Base-by-base conservation (phyloP, 352 stramenopile species). In the Hyaloperonospora brassicae region DNA sequence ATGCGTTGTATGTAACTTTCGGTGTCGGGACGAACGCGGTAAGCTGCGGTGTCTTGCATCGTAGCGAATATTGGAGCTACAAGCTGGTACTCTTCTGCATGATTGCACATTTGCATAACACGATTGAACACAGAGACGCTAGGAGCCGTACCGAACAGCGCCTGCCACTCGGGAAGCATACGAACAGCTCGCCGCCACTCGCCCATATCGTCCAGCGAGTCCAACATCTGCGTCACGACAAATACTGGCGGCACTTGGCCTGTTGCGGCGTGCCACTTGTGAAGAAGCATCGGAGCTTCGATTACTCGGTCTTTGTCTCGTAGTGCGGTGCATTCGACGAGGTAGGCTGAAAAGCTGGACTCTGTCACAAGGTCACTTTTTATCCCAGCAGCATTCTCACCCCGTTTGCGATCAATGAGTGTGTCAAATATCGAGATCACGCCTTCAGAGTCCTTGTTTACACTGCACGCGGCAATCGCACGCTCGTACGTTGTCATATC, bases 1-100 rank as follows among this genome's bases (percentile, higher is more conserved):
- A 92, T 89, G 10, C 61, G 68, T 71, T 92, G 67, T n/a, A 89
- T 75, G 42, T 86, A 89, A 50, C 75, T 86, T 52, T 75, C 72
- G 11, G 64, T 57, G 10, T 74, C 74, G 13, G 76, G 76, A 43
- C 53, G 66, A 8, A 88, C 57, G 2, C 63, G 73, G 41, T 82
- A 83, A 14, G 59, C 65, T 7, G 57, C 52, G 10, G 72, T 47
- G 48, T 75, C 68, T 30, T 86, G 66, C 76, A 91, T 87, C 1
- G 76, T 86, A 36, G 63, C 44, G 43, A 89, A 91, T 50, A 91
- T 87, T 47, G 72, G 76, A 31, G 78, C 62, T 14, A 72, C 76
- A 11, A 70, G 60, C 12, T 76, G 63, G 48, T 75, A 67, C 59
- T 86, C 61, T 34, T 46, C 62, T n/a, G 67, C 76, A 3, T 27